Base-by-base conservation (phyloP, 768 basidiomycete species). In the Lactifluus pinguis region DNA sequence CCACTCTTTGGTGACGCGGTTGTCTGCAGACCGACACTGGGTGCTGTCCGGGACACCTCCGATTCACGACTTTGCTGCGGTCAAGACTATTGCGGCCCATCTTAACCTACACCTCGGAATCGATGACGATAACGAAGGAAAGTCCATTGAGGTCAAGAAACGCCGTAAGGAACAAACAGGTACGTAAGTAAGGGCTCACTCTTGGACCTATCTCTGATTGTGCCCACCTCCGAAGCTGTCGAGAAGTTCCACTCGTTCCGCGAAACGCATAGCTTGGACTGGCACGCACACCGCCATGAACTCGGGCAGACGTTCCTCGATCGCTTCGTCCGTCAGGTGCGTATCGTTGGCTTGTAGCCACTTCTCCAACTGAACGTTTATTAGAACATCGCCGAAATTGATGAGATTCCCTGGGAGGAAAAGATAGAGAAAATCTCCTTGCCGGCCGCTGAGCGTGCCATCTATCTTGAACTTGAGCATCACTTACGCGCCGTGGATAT, bases 221-320 rank as follows among this genome's bases (percentile, higher is more conserved):
- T 48, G 55, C 42, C 6, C 45, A 25, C 25, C 38, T 17, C 59
- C 9, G 13, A 38, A 92, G 89, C 83, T 61, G 92, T 88, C 54
- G 95, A 98, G 72, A 83, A 84, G 65, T 98, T 98, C 80, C 93
- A 97, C 71, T 94, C 94, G 2, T 98, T 93, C 85, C 86, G 94
- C 29, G 95, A 98, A 68, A 89, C 93, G 11, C 92, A 91, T 68
- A 93, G 86, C 45, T 72, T 87, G 42, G 89, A 93, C 66, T 98
- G 95, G 95, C 94, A 97, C 69, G 84, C 85, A 1, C 87, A 92
- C 67, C 86, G 95, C 17, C 85, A 93, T 69, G 75, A 81, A 56
- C 72, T 93, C 13, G 95, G 91, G 3, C 95, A 97, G 69, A 72
- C 73, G 29, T 95, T 93, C 77, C 71, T 93, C 47, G 79, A 92